These are phyloP conservation scores for Wickerhamiella spandovensis DNA, from an alignment of 805 yeast genomes.

Conservation along the genomic window DNA sequence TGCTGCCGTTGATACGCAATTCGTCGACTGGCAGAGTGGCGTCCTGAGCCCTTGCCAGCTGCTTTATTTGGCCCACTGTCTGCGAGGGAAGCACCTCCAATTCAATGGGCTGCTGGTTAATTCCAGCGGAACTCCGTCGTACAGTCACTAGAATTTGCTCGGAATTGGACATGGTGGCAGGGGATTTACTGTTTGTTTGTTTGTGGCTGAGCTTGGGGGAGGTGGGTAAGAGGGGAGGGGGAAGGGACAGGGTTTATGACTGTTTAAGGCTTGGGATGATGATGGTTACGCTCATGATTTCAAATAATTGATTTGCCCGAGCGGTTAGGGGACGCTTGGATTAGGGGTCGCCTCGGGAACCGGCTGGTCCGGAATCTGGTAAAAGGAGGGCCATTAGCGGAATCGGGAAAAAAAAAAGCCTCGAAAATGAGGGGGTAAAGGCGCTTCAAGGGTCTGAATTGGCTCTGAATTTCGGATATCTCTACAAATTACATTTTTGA, in stretches of 20 bases:
- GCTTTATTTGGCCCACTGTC: constrained; percentile 24
- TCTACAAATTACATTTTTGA: background rate
- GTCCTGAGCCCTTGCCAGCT: constrained; percentile 20
- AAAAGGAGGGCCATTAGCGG: too few relatives aligned
- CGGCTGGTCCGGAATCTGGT: background rate
- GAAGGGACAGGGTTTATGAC: background rate
- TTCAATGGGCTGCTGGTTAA: constrained; percentile 14
- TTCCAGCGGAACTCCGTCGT: constrained; percentile 10
- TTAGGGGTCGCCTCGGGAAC: background rate
- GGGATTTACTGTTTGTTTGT: too few relatives aligned
- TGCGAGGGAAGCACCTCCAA: constrained; percentile 19
- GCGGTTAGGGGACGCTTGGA: background rate
- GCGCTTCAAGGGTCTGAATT: too few relatives aligned
- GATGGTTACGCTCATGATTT: background rate
- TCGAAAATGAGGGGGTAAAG: too few relatives aligned
- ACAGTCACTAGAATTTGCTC: constrained; percentile 17
- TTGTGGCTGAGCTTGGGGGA: too few relatives aligned
- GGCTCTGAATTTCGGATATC: background rate
- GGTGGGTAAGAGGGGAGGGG: background rate
- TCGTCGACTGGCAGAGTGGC: constrained; percentile 19
- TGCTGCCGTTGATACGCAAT: constrained; percentile 18
- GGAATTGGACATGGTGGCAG: background rate
- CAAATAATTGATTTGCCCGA: background rate
- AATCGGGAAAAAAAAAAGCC: background rate
- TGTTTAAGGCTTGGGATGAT: background rate